Evolutionary conservation across 805 yeast species (phyloP).

Genomic region (Maudiozyma pseudohumilis): DNA sequence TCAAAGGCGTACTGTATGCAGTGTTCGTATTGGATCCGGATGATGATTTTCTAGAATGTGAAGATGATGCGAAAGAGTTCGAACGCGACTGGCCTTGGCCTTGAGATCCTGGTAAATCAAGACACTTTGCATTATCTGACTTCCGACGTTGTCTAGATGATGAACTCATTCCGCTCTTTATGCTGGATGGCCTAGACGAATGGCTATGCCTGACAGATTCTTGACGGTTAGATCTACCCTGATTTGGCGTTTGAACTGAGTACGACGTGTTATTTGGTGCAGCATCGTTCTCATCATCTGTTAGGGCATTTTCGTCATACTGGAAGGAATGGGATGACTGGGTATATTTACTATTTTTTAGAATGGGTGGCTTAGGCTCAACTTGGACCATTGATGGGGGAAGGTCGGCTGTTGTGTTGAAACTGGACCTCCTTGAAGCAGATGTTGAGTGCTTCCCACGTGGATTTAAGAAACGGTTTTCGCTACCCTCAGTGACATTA

Average conservation of each 20-base stretch:
- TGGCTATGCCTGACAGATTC: constrained; percentile 15
- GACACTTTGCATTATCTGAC: constrained; percentile 10
- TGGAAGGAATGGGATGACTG: constrained; percentile 13
- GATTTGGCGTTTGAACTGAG: neutral
- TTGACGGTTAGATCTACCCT: constrained; percentile 4
- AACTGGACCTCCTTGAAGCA: constrained; percentile 24
- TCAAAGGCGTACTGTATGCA: constrained; percentile 26
- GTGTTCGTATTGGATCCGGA: constrained; percentile 21
- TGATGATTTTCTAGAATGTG: constrained; percentile 26
- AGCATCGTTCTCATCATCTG: constrained; percentile 25
- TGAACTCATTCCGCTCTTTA: constrained; percentile 16
- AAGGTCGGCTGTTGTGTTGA: constrained; percentile 29
- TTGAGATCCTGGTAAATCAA: constrained; percentile 1
- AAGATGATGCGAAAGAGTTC: constrained; percentile 24
- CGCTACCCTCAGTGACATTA: neutral
- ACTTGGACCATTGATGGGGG: constrained; percentile 64
- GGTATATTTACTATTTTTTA: constrained; percentile 33
- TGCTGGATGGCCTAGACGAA: constrained; percentile 19
- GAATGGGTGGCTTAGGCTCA: constrained; percentile 66
- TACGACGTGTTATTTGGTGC: constrained; percentile 7
- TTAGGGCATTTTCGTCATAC: constrained; percentile 24
- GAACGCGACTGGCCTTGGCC: constrained; percentile 11
- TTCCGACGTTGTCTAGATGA: constrained; percentile 16
- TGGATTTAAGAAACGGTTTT: neutral
- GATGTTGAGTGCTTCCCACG: neutral